Conservation (phyloP, 192 early-diverging fungal species). For the Funneliformis mosseae region DNA sequence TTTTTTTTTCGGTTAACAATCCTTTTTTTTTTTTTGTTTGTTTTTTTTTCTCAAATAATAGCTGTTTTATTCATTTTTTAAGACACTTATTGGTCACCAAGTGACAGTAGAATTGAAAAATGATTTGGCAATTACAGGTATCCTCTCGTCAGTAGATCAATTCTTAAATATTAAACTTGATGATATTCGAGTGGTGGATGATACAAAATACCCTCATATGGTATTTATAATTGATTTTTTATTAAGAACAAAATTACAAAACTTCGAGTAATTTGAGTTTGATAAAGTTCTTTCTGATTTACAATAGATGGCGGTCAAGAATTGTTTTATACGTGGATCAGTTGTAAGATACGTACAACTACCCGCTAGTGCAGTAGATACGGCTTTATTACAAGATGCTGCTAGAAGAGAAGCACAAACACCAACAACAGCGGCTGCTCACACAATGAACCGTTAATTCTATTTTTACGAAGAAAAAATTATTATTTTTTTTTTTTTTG, state of each 20-base stretch:
- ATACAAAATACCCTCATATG: slow-evolving; percentile 96
- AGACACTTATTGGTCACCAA: slow-evolving; percentile 92
- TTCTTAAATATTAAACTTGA: slow-evolving; percentile 99
- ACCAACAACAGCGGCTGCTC: slow-evolving; percentile 44
- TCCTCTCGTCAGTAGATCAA: slow-evolving; percentile 97
- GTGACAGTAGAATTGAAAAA: slow-evolving; percentile 99
- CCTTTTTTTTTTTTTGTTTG: neutral
- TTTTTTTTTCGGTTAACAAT: neutral
- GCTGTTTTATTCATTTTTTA: slow-evolving; percentile 99
- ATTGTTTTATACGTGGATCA: slow-evolving; percentile 99
- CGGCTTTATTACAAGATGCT: slow-evolving; percentile 95
- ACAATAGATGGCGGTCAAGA: slow-evolving; percentile 87
- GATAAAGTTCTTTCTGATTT: neutral
- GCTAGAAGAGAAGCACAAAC: slow-evolving; percentile 88
- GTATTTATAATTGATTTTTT: slow-evolving; percentile 48
- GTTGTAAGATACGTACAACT: slow-evolving; percentile 97
- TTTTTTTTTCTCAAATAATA: slow-evolving; percentile 35
- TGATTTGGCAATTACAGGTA: slow-evolving; percentile 90
- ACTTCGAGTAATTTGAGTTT: neutral
- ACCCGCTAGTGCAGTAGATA: slow-evolving; percentile 87
- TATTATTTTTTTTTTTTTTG: too few relatives aligned
- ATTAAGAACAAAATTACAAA: neutral
- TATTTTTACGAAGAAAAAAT: neutral
- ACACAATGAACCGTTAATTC: neutral
- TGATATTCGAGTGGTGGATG: slow-evolving; percentile 81